Conservation (phyloP, 78 protist species). For the Emiliania huxleyi region DNA sequence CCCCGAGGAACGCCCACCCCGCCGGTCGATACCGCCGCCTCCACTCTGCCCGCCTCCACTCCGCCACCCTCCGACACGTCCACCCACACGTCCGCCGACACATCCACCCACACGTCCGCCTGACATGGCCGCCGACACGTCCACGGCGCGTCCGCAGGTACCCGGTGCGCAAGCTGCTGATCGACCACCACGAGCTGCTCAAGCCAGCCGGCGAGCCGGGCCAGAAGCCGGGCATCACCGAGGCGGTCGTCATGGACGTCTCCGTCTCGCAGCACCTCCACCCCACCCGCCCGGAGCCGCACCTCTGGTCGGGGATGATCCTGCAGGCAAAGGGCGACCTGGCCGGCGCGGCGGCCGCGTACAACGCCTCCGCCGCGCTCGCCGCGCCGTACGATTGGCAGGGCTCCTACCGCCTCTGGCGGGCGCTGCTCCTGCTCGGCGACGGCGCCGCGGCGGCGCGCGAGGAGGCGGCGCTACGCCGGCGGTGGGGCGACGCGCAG, state of each 20-base stretch:
- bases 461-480: neutral
- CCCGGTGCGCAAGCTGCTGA: constrained; percentile 1
- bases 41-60: no score
- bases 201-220: neutral
- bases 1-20: neutral
- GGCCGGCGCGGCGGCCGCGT: neutral
- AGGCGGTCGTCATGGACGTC: neutral
- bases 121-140: neutral
- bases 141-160: neutral
- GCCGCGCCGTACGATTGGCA: constrained; percentile 9
- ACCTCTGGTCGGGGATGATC: neutral
- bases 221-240: neutral
- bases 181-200: constrained; percentile 25
- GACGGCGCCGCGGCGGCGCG: neutral
- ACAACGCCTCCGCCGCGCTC: neutral
- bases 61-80: no score
- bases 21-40: neutral
- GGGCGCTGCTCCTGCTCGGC: neutral
- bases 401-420: neutral
- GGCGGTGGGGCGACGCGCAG: neutral
- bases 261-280: constrained; percentile 1
- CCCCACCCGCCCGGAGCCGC: neutral
- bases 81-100: no score
- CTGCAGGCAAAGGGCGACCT: neutral
- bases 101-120: no score